Evolutionary conservation across 176 grass and related monocot species (phyloP).

Genomic region (Aegilops speltoides): DNA sequence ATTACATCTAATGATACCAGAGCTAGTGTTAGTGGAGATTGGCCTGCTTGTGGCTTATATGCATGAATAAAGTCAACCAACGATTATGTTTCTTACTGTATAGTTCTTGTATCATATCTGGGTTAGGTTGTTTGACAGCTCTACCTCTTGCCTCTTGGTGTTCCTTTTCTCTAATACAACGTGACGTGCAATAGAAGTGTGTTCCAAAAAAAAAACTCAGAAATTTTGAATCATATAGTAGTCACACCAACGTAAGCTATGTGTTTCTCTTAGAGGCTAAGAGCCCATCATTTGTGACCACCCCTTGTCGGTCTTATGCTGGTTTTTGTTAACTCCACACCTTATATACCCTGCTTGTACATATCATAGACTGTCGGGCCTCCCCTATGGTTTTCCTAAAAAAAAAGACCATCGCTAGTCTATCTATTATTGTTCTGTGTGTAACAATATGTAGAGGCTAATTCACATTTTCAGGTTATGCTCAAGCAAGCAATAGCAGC

Average conservation of each 20-base stretch:
- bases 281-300: neutral
- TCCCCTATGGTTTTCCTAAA: neutral
- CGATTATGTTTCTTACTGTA: neutral
- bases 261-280: neutral
- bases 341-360: no score
- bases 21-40: neutral
- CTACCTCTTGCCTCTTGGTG: neutral
- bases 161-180: neutral
- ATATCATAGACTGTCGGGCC: neutral
- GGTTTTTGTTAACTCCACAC: neutral
- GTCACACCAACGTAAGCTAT: neutral
- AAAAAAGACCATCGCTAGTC: neutral
- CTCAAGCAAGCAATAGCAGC: constrained; percentile 41
- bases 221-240: neutral
- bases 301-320: neutral
- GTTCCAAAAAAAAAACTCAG: neutral
- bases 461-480: constrained; percentile 43
- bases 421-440: neutral
- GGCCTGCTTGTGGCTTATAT: neutral
- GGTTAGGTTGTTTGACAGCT: neutral
- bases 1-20: neutral
- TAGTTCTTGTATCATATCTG: neutral
- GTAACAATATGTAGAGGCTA: neutral
- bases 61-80: neutral
- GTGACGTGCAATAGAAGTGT: neutral